Percentiles rank a stretch among this genome's conserved stretches.
Conservation (phyloP, 2,329 filamentous ascomycete genomes). For the Ophidiomyces ophidiicola region DNA sequence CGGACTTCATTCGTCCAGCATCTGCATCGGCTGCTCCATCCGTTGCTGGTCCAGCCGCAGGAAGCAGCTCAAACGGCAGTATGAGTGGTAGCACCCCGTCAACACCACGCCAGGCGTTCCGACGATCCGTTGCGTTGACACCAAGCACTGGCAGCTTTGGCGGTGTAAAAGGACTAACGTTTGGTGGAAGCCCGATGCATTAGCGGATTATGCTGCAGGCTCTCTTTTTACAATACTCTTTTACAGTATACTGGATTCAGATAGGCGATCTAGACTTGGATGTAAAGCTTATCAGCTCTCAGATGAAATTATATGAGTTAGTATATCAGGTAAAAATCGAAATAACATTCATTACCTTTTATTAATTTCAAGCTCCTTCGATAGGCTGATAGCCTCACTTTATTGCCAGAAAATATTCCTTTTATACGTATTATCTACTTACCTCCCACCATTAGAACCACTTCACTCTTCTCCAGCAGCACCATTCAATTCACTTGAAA, state of each 20-base stretch:
- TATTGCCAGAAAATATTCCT: too few species aligned
- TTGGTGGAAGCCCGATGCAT: slow-evolving; percentile 14
- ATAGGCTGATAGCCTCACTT: too few species aligned
- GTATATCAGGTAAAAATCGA: neutral
- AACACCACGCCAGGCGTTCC: slow-evolving; percentile 33
- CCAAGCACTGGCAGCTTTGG: slow-evolving; percentile 33
- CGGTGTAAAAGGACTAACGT: slow-evolving; percentile 13
- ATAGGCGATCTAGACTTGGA: too few species aligned
- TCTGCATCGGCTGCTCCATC: neutral
- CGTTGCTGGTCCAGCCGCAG: slow-evolving; percentile 7
- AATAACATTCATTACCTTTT: neutral
- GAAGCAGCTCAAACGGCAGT: slow-evolving; percentile 15
- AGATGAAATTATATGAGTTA: neutral
- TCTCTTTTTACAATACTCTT: neutral
- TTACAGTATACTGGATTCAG: neutral
- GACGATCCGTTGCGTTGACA: slow-evolving; percentile 32
- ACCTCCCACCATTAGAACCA: too few species aligned
- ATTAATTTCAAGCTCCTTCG: too few species aligned
- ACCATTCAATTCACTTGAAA: too few species aligned
- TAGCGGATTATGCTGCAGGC: neutral
- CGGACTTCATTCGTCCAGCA: slow-evolving; percentile 19
- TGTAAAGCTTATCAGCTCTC: too few species aligned
- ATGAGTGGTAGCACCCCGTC: slow-evolving; percentile 25
- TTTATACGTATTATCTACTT: neutral
- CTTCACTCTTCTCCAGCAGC: too few species aligned